These are phyloP conservation scores for Cercospora sp. DNA, from an alignment of 2,329 filamentous ascomycete genomes.

Conservation along the genomic window DNA sequence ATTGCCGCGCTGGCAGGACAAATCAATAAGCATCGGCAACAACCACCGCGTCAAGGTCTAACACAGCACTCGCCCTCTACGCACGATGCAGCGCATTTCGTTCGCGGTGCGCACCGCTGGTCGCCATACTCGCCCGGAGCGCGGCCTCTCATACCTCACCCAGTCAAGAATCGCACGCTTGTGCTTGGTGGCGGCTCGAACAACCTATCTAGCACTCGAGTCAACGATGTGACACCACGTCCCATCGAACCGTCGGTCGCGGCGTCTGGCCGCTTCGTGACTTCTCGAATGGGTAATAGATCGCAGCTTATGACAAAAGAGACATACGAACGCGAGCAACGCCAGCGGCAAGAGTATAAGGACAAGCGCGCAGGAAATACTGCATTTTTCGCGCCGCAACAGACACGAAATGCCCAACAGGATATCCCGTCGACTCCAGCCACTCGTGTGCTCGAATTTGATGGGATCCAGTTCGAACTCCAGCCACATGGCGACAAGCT, in stretches of 20 bases:
- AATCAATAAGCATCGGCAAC: conserved; percentile 37
- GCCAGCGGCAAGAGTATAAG: conserved; percentile 53
- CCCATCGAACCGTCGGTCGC: conserved; percentile 33
- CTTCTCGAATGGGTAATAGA: conserved; percentile 68
- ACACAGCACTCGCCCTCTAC: background rate
- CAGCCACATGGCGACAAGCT: conserved; percentile 80
- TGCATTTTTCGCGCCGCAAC: background rate
- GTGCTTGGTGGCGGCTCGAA: conserved; percentile 43
- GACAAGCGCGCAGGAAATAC: background rate
- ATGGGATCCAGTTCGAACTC: conserved; percentile 73
- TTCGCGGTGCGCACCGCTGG: conserved; percentile 26
- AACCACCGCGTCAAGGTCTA: conserved; percentile 11
- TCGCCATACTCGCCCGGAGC: conserved; percentile 29
- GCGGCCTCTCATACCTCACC: conserved; percentile 42
- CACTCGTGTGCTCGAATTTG: conserved; percentile 63
- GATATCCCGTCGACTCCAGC: background rate
- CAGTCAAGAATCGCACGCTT: conserved; percentile 58
- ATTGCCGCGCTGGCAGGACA: conserved; percentile 35
- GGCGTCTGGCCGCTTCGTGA: conserved; percentile 59
- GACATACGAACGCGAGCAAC: conserved; percentile 71
- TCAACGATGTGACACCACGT: conserved; percentile 28
- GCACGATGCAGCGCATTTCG: background rate
- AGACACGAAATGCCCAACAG: background rate
- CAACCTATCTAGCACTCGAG: conserved; percentile 13
- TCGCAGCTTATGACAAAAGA: conserved; percentile 80